phyloP scores from a whole-genome alignment of 2,329 filamentous ascomycete species.

The Dactylellina parvicollis region DNA sequence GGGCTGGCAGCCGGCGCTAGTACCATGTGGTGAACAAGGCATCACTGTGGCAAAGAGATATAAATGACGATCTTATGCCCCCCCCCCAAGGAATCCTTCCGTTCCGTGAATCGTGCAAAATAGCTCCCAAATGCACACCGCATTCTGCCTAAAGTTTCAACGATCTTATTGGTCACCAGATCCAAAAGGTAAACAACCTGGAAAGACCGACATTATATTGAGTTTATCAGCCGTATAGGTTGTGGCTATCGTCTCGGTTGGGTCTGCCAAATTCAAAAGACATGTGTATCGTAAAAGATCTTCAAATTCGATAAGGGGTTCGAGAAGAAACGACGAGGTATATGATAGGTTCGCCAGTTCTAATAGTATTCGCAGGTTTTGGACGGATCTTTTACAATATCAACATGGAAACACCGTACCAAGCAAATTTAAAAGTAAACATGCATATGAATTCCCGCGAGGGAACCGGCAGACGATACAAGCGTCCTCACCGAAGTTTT shows the following conservation, averaged over 20 bases:
- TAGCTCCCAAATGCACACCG: not conserved
- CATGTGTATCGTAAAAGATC: too few relatives aligned
- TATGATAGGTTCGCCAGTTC: too few relatives aligned
- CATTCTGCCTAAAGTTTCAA: not conserved
- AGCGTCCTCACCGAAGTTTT: constrained; percentile 41
- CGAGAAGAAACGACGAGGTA: too few relatives aligned
- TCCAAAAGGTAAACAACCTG: not conserved
- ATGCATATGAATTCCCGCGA: constrained; percentile 44
- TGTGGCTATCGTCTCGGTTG: too few relatives aligned
- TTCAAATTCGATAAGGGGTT: too few relatives aligned
- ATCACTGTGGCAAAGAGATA: constrained; percentile 32
- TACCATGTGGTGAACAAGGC: not conserved
- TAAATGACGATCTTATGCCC: not conserved
- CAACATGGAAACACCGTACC: too few relatives aligned
- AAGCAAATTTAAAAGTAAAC: too few relatives aligned
- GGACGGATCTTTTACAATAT: too few relatives aligned
- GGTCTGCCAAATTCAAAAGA: too few relatives aligned
- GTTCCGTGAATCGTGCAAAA: not conserved
- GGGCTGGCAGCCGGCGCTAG: not conserved
- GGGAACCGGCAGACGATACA: constrained; percentile 26
- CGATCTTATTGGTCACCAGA: not conserved
- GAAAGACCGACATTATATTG: too few relatives aligned
- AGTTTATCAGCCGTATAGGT: too few relatives aligned
- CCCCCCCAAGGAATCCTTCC: not conserved
- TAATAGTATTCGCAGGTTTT: too few relatives aligned